A percentile compares a stretch with the other conserved stretches of the same genome.
phyloP scores from a whole-genome alignment of 1,284 basidiomycete species.

The Microbotryum intermedium region DNA sequence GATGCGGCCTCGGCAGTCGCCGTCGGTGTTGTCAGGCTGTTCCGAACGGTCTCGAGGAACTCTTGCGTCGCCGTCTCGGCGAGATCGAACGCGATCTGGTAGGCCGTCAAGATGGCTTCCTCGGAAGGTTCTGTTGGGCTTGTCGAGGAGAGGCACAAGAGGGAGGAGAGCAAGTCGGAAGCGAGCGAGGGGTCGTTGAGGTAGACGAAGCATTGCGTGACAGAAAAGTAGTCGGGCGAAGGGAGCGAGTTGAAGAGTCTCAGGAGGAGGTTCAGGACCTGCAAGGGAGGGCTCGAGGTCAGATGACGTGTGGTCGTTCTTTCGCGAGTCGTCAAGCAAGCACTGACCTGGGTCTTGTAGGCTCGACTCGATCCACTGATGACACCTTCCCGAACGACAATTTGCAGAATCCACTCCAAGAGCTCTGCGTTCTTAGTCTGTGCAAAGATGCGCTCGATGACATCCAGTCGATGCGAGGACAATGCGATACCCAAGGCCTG shows the following conservation, averaged over 20 bases:
- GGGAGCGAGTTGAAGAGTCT: conserved; percentile 69
- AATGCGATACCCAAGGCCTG: conserved; percentile 89
- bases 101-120: conserved; percentile 65
- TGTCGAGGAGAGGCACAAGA: conserved; percentile 43
- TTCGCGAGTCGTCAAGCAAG: background rate
- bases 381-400: conserved; percentile 27
- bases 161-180: conserved; percentile 57
- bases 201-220: conserved; percentile 81
- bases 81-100: conserved; percentile 88
- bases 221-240: conserved; percentile 58
- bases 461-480: conserved; percentile 74
- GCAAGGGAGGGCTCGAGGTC: conserved; percentile 44
- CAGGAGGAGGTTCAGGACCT: conserved; percentile 53
- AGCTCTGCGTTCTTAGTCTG: conserved; percentile 61
- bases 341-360: conserved; percentile 64
- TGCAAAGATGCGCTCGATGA: conserved; percentile 52
- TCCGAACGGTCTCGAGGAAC: conserved; percentile 62
- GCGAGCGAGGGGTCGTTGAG: conserved; percentile 68
- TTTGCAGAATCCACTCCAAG: conserved; percentile 78
- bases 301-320: conserved; percentile 44
- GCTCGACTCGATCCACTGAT: conserved; percentile 36
- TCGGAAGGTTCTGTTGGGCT: conserved; percentile 9
- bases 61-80: conserved; percentile 87
- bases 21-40: conserved; percentile 13
- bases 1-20: conserved; percentile 13